Conservation (phyloP, 129 eudicot species). For the Oenanthe sinensis region DNA sequence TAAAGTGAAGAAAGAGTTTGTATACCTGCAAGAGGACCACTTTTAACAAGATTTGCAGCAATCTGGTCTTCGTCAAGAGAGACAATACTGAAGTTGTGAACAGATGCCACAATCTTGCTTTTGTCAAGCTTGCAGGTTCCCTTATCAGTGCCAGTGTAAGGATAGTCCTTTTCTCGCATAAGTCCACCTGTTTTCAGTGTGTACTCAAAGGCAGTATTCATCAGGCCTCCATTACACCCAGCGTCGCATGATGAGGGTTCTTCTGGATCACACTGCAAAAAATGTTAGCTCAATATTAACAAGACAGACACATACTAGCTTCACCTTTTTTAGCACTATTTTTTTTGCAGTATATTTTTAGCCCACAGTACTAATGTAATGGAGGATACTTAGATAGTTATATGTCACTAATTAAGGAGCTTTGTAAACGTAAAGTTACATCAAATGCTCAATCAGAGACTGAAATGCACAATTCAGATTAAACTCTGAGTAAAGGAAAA, state of each 20-base stretch:
- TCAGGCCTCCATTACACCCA: constrained; percentile 79
- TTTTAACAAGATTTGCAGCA: constrained; percentile 79
- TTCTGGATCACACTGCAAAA: constrained; percentile 72
- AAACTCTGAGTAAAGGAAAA: not conserved
- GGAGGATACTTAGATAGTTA: no score
- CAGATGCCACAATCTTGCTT: constrained; percentile 60
- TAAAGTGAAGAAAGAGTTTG: not conserved
- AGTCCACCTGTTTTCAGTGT: constrained; percentile 75
- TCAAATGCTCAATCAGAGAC: not conserved
- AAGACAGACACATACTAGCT: not conserved
- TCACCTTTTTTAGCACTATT: not conserved
- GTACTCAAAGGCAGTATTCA: constrained; percentile 82
- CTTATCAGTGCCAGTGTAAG: constrained; percentile 63
- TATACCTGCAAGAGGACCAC: constrained; percentile 85
- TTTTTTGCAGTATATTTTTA: not conserved
- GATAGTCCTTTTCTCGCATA: constrained; percentile 70
- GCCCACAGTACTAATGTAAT: no score
- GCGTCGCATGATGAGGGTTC: constrained; percentile 64
- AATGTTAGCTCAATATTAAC: not conserved
- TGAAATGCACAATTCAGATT: not conserved
- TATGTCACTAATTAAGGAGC: no score
- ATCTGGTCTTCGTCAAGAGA: constrained; percentile 76
- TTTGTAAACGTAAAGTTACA: not conserved
- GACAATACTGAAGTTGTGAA: constrained; percentile 65
- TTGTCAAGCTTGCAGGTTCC: constrained; percentile 71